Evolutionary conservation across 257 asterid species (phyloP), one percentile per base, ranked within the genome.

Genomic region (Penstemon barbatus): DNA sequence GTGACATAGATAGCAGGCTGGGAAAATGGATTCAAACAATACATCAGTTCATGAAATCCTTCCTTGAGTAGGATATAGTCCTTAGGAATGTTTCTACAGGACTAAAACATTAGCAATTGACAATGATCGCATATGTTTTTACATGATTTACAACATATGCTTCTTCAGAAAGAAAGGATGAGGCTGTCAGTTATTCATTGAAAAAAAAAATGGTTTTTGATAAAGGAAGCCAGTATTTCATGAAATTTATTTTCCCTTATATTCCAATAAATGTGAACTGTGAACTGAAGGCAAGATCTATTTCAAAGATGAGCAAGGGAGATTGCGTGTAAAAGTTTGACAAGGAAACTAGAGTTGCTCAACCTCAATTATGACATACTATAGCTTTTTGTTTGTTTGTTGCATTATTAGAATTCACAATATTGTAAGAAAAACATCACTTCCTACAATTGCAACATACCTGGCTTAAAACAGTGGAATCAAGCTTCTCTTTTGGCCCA

Each of bases 1-100:
- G 99, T 87, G 43, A 91, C 97, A 62, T 91, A 91, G 73, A 89
- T 89, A 50, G 97, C 97, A 18, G 99, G 99, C 99, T 93, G 95
- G 50, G 57, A 43, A 65, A 62, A 75, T 59, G 65, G 25, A 76
- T 72, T 37, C 19, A 57, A 46, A 52, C 46, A 42, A 72, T 25
- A 68, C 57, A 9, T 77, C 36, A 55, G 66, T 69, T 57, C 54
- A 70, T 19, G 40, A 8, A 5, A 63, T 25, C 57, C 51, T 25
- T 55, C 63, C 9, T 61, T 46, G 42, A 19, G 61, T 61, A n/a
- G 53, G 44, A 61, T 8, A 8, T 8, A 48, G 57, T 58, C 6
- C 66, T 10, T 15, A n/a, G 37, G 4, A 48, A 25, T 25, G 33
- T 25, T 25, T 25, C 6, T 33, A 58, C 15, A 55, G 15, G 12